These are phyloP conservation scores for Drechslerella stenobrocha DNA, from an alignment of 2,329 filamentous ascomycete genomes.

Conservation along the genomic window DNA sequence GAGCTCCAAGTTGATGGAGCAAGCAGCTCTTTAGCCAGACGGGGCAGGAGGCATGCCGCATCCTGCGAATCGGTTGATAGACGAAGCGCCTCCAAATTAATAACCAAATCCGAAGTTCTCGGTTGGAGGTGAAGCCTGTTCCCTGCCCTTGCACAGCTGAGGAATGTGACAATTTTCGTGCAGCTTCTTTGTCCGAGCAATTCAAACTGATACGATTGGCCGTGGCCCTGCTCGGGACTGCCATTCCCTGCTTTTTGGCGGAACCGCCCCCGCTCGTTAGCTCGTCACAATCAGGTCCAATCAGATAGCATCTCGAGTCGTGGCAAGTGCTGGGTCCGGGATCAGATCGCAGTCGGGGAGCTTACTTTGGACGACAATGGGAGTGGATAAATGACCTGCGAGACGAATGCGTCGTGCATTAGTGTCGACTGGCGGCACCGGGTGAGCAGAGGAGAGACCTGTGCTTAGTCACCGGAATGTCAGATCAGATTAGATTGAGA, in stretches of 20 bases:
- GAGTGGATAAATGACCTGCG: not conserved
- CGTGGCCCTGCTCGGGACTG: not conserved
- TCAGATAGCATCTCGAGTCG: not conserved
- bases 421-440: not conserved
- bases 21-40: not conserved
- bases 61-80: conserved; percentile 2
- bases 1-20: not conserved
- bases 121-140: not conserved
- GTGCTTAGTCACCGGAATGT: not conserved
- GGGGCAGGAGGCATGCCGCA: conserved; percentile 2
- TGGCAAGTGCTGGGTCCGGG: not conserved
- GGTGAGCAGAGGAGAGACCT: not conserved
- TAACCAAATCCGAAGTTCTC: not conserved
- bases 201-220: conserved; percentile 28
- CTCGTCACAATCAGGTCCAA: not conserved
- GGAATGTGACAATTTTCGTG: conserved; percentile 47
- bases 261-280: not conserved
- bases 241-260: not conserved
- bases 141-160: conserved; percentile 3
- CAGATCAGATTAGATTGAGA: conserved; percentile 12
- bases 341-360: not conserved
- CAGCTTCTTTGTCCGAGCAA: conserved; percentile 11
- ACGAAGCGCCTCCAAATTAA: conserved; percentile 9
- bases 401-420: not conserved
- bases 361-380: conserved; percentile 1